A percentile compares a stretch with the other conserved stretches of the same genome.
phyloP scores from a whole-genome alignment of 1,284 basidiomycete genomes.

The Fereydounia khargensis region DNA sequence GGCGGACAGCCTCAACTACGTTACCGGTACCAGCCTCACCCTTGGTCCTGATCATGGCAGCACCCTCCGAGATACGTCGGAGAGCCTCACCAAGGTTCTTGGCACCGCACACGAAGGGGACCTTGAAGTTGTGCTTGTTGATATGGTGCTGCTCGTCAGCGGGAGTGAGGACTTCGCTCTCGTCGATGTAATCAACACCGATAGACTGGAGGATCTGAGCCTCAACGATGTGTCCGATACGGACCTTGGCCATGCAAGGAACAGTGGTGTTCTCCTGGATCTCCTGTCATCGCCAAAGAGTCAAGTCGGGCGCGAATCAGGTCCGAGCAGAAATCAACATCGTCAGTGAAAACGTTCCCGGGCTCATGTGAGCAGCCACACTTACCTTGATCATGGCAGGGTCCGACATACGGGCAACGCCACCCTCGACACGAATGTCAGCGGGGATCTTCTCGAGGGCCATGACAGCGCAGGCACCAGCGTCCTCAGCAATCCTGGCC shows the following conservation, averaged over 20 bases:
- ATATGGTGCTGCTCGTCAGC: slow-evolving; percentile 66
- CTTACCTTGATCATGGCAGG: slow-evolving; percentile 85
- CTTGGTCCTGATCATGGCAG: slow-evolving; percentile 55
- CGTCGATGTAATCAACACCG: slow-evolving; percentile 96
- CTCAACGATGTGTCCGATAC: slow-evolving; percentile 86
- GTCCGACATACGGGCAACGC: slow-evolving; percentile 63
- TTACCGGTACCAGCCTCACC: slow-evolving; percentile 90
- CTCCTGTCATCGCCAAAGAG: too few species aligned
- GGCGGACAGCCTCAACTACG: slow-evolving; percentile 86
- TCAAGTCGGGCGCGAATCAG: too few species aligned
- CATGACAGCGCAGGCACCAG: slow-evolving; percentile 97
- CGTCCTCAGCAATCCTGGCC: slow-evolving; percentile 95
- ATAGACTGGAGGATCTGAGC: slow-evolving; percentile 83
- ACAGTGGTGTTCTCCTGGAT: slow-evolving; percentile 68
- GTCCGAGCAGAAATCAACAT: too few species aligned
- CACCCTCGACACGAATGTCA: slow-evolving; percentile 67
- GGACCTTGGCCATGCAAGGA: slow-evolving; percentile 77
- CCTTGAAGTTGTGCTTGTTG: slow-evolving; percentile 68
- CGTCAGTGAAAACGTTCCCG: too few species aligned
- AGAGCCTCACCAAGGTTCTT: slow-evolving; percentile 77
- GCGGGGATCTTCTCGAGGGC: slow-evolving; percentile 82
- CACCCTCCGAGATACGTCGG: slow-evolving; percentile 93
- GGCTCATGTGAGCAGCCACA: too few species aligned
- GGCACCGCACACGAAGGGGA: slow-evolving; percentile 66
- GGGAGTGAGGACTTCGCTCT: slow-evolving; percentile 89